Percentiles rank a stretch among this genome's conserved stretches.
phyloP scores from a whole-genome alignment of 441 rosid genomes.

The Corymbia calophylla region DNA sequence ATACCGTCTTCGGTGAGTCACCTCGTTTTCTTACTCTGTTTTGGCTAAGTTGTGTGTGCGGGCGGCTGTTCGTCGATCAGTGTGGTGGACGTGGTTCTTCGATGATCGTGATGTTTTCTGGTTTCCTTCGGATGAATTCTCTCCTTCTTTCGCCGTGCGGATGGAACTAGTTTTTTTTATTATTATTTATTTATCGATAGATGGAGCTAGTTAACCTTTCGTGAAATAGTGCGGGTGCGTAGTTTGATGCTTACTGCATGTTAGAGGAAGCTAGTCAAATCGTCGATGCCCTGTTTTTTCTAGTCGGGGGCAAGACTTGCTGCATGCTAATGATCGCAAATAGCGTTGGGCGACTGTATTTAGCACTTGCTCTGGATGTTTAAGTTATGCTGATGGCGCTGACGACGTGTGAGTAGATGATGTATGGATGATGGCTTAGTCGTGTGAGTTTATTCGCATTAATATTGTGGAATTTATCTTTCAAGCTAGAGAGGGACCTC shows the following conservation, averaged over 20 bases:
- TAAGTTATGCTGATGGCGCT: background rate
- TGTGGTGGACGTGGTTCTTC: background rate
- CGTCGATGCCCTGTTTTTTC: background rate
- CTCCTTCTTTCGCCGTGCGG: background rate
- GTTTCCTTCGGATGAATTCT: background rate
- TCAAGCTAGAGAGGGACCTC: background rate
- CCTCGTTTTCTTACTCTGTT: background rate
- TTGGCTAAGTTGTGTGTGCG: background rate
- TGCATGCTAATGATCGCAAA: background rate
- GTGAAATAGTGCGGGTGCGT: background rate
- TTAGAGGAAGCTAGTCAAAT: background rate
- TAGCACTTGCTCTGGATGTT: background rate
- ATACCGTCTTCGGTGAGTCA: constrained; percentile 58
- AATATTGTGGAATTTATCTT: background rate
- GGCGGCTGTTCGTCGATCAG: background rate
- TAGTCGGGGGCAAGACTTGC: background rate
- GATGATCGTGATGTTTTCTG: background rate
- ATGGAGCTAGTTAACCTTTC: too few species aligned
- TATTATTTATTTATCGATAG: too few species aligned
- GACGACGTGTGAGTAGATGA: background rate
- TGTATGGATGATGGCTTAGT: background rate
- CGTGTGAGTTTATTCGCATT: background rate
- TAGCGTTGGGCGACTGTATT: background rate
- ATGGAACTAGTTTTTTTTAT: too few species aligned
- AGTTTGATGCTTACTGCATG: background rate